A percentile compares a stretch with the other conserved stretches of the same genome.
phyloP scores from a whole-genome alignment of 345 rosid species.

The Firmiana major region DNA sequence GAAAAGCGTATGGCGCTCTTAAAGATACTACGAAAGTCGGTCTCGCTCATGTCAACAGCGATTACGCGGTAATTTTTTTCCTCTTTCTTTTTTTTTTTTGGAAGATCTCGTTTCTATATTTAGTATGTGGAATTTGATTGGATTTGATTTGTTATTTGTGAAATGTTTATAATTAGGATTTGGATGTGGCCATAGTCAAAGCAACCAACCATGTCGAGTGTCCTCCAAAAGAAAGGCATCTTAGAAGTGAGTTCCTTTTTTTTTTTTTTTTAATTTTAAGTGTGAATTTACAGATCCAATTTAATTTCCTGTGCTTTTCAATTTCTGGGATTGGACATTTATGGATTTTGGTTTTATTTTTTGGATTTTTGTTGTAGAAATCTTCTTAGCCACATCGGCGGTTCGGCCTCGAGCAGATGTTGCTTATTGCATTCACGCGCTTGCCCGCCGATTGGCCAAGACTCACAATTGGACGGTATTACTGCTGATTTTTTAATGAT shows the following conservation, averaged over 20 bases:
- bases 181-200: slow-evolving; percentile 97
- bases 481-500: neutral
- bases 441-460: slow-evolving; percentile 63
- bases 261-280: neutral
- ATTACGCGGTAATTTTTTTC: slow-evolving; percentile 62
- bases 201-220: slow-evolving; percentile 97
- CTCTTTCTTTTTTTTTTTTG: neutral
- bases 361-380: slow-evolving; percentile 36
- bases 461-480: slow-evolving; percentile 80
- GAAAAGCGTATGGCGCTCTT: slow-evolving; percentile 93
- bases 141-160: slow-evolving; percentile 21
- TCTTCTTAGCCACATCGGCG: slow-evolving; percentile 55
- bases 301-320: slow-evolving; percentile 8
- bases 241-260: slow-evolving; percentile 56
- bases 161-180: slow-evolving; percentile 49
- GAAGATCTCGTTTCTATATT: neutral
- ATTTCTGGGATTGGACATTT: neutral
- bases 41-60: slow-evolving; percentile 98
- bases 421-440: slow-evolving; percentile 68
- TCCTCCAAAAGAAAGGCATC: slow-evolving; percentile 95
- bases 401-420: slow-evolving; percentile 76
- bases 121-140: neutral
- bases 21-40: slow-evolving; percentile 99
- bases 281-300: slow-evolving; percentile 23
- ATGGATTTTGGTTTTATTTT: neutral